A percentile compares a stretch with the other conserved stretches of the same genome.
Conservation (phyloP, 768 basidiomycete species). For the Rhodotorula kratochvilovae region DNA sequence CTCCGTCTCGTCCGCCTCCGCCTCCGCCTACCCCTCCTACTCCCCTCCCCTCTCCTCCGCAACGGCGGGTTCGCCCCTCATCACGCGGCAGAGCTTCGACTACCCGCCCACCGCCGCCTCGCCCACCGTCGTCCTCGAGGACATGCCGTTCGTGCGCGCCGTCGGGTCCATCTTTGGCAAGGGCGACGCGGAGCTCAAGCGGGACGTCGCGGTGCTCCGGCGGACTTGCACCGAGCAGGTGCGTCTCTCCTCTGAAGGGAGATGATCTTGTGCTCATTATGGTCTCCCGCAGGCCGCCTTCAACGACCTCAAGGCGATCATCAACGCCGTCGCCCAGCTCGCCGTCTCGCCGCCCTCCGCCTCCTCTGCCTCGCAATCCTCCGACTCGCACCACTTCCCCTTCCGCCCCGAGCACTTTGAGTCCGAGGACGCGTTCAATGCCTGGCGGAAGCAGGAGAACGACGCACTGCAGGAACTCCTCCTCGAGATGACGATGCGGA, state of each 20-base stretch:
- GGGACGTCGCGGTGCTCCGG: slow-evolving; percentile 66
- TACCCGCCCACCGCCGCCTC: slow-evolving; percentile 56
- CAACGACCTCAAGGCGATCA: slow-evolving; percentile 60
- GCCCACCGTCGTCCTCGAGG: slow-evolving; percentile 54
- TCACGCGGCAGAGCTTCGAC: slow-evolving; percentile 50
- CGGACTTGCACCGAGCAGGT: slow-evolving; percentile 68
- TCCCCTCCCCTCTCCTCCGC: background rate
- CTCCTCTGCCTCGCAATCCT: background rate
- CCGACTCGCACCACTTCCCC: slow-evolving; percentile 59
- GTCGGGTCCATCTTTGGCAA: slow-evolving; percentile 72
- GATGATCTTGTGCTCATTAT: no score
- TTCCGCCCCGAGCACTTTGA: slow-evolving; percentile 82
- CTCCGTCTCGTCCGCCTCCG: slow-evolving; percentile 30
- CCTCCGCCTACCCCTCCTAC: slow-evolving; percentile 22
- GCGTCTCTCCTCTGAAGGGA: slow-evolving; percentile 46
- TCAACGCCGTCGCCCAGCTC: slow-evolving; percentile 88
- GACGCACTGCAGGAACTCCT: slow-evolving; percentile 81
- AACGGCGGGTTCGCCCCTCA: slow-evolving; percentile 52
- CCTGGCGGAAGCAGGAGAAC: slow-evolving; percentile 77
- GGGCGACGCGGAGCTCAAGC: slow-evolving; percentile 62
- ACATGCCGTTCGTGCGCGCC: slow-evolving; percentile 71
- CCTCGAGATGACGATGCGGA: slow-evolving; percentile 75
- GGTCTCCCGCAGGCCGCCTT: slow-evolving; percentile 37
- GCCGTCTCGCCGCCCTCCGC: background rate
- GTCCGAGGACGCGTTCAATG: slow-evolving; percentile 71